A percentile compares a stretch with the other conserved stretches of the same genome.
Evolutionary conservation across 495 filamentous ascomycete genomes (phyloP).

Genomic region (Chlorociboria aeruginascens): DNA sequence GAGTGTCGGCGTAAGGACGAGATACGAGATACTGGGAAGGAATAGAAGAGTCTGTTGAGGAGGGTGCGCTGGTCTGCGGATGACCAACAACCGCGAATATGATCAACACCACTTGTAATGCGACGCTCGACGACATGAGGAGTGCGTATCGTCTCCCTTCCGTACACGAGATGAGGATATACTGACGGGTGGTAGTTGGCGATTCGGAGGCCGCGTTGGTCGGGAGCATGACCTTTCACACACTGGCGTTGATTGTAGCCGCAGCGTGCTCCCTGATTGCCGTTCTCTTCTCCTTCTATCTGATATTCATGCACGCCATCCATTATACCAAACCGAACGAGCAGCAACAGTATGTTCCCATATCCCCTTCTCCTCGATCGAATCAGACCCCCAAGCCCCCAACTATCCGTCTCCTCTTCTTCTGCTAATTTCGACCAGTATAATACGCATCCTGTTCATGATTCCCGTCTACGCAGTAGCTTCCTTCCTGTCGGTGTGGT

Average conservation of each 20-base stretch:
- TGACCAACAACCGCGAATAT: conserved; percentile 14
- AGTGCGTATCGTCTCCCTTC: conserved; percentile 27
- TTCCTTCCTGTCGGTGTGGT: conserved; percentile 64
- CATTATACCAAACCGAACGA: conserved; percentile 77
- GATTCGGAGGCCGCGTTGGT: conserved; percentile 27
- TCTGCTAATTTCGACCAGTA: conserved; percentile 27
- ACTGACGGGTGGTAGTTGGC: conserved; percentile 13
- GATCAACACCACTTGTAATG: conserved; percentile 33
- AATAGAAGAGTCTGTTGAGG: neutral
- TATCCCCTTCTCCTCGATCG: conserved; percentile 10
- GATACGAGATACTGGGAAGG: neutral
- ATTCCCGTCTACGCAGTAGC: conserved; percentile 74
- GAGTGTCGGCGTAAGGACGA: neutral
- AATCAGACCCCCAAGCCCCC: conserved; percentile 9
- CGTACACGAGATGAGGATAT: neutral
- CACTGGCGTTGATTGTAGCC: conserved; percentile 38
- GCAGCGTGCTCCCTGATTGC: conserved; percentile 44
- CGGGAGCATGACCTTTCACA: conserved; percentile 42
- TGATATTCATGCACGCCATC: conserved; percentile 66
- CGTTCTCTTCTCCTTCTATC: conserved; percentile 40
- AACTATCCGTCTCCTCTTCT: neutral
- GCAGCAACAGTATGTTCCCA: conserved; percentile 52
- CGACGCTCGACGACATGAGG: conserved; percentile 42
- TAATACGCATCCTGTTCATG: conserved; percentile 89
- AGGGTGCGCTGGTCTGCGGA: neutral